Percentiles rank a stretch among this genome's conserved stretches.
Evolutionary conservation across 2,329 filamentous ascomycete genomes (phyloP).

Genomic region (Ampelomyces quisqualis): DNA sequence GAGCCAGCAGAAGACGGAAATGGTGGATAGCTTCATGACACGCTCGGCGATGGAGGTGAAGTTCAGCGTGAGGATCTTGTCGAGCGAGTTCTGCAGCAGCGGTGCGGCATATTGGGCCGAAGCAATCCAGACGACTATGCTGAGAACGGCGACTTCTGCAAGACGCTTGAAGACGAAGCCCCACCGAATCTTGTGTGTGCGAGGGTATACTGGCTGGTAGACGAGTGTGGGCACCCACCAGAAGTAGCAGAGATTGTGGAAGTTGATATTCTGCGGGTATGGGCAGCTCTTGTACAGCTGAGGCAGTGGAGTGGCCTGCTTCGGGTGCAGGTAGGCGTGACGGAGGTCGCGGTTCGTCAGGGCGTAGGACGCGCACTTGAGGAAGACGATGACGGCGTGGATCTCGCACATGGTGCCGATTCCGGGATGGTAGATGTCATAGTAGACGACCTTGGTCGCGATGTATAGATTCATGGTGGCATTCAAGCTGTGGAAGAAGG

Average conservation of each 20-base stretch:
- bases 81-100: constrained; percentile 82
- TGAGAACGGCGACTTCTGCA: constrained; percentile 72
- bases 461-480: constrained; percentile 77
- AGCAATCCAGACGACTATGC: constrained; percentile 91
- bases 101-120: constrained; percentile 93
- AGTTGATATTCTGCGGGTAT: constrained; percentile 87
- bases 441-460: constrained; percentile 85
- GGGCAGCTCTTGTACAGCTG: constrained; percentile 80
- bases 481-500: constrained; percentile 79
- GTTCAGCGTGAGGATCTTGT: constrained; percentile 80
- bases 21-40: constrained; percentile 91
- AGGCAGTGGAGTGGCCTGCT: constrained; percentile 69
- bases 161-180: constrained; percentile 81
- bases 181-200: constrained; percentile 80
- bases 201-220: constrained; percentile 95
- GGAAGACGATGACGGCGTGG: constrained; percentile 91
- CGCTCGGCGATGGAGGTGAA: constrained; percentile 81
- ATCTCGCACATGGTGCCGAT: constrained; percentile 89
- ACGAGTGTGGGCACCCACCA: constrained; percentile 97
- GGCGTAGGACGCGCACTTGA: constrained; percentile 94
- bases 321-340: constrained; percentile 82
- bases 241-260: constrained; percentile 87
- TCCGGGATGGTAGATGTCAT: constrained; percentile 84
- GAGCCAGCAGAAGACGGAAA: constrained; percentile 94
- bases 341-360: constrained; percentile 95